Percentiles rank a stretch among this genome's conserved stretches.
These are phyloP conservation scores for Cercospora sp. DNA, from an alignment of 2,329 filamentous ascomycete genomes.

Conservation along the genomic window DNA sequence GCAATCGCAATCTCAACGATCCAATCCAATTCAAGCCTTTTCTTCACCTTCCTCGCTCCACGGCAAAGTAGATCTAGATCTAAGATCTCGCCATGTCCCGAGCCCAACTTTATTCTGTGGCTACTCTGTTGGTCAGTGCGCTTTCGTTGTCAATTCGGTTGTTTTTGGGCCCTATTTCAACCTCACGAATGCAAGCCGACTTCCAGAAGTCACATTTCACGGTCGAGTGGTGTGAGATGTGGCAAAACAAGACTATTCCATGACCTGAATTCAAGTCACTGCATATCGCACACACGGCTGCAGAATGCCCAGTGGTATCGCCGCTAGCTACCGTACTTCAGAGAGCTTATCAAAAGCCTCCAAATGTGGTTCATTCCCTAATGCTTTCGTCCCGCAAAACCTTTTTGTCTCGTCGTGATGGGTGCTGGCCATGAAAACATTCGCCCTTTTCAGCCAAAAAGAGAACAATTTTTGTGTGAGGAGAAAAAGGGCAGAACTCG, in stretches of 20 bases:
- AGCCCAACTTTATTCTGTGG: neutral
- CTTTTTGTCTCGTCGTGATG: conserved; percentile 1
- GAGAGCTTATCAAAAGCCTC: conserved; percentile 12
- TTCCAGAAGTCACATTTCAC: too few species aligned
- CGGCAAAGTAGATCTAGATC: neutral
- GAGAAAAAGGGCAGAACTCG: conserved; percentile 5
- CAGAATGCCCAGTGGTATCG: neutral
- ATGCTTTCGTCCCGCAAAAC: conserved; percentile 5
- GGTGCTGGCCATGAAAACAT: conserved; percentile 1
- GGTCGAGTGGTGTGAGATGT: too few species aligned
- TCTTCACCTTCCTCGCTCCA: neutral
- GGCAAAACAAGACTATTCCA: neutral
- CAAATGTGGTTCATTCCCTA: neutral
- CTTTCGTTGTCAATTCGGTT: neutral
- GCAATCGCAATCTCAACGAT: neutral
- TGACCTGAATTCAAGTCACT: conserved; percentile 11
- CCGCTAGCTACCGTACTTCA: conserved; percentile 9
- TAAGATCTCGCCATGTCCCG: neutral
- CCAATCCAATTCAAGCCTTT: neutral
- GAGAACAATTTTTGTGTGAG: conserved; percentile 4
- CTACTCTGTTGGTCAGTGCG: neutral
- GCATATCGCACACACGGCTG: conserved; percentile 15
- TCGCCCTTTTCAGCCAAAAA: neutral
- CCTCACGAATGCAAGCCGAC: neutral
- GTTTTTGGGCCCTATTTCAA: neutral